Conservation (phyloP, 768 basidiomycete species). For the Kwoniella europaea region DNA sequence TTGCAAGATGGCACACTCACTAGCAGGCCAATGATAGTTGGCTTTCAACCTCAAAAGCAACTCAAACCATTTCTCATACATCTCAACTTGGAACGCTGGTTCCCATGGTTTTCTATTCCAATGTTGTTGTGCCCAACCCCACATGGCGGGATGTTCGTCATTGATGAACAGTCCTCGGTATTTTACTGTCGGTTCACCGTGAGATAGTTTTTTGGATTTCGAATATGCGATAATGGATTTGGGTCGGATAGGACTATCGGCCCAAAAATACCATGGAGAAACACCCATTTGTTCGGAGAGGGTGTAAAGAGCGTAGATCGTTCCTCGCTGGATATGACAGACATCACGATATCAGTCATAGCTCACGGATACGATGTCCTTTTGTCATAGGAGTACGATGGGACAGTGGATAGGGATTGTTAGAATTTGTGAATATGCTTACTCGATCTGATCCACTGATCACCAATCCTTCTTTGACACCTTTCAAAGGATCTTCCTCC, state of each 20-base stretch:
- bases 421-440: slow-evolving; percentile 1
- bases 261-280: slow-evolving; percentile 66
- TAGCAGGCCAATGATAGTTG: slow-evolving; percentile 72
- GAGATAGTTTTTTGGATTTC: slow-evolving; percentile 60
- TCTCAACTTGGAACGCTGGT: slow-evolving; percentile 64
- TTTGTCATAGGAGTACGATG: too few species aligned
- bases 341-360: not conserved
- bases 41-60: slow-evolving; percentile 70
- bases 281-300: slow-evolving; percentile 74
- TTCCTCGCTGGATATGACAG: slow-evolving; percentile 62
- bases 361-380: too few species aligned
- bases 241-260: slow-evolving; percentile 69
- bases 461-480: slow-evolving; percentile 69
- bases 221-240: slow-evolving; percentile 60
- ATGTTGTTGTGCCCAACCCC: slow-evolving; percentile 73
- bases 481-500: slow-evolving; percentile 67
- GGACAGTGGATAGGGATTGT: too few species aligned
- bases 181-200: slow-evolving; percentile 71
- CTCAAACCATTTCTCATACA: slow-evolving; percentile 64
- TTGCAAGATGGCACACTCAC: slow-evolving; percentile 29
- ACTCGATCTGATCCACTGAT: slow-evolving; percentile 69
- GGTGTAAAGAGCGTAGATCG: slow-evolving; percentile 71
- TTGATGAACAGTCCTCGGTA: slow-evolving; percentile 76
- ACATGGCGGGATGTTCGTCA: slow-evolving; percentile 74
- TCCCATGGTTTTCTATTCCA: slow-evolving; percentile 69